Percentiles rank a stretch among this genome's conserved stretches.
These are phyloP conservation scores for Talaromyces stipitatus DNA, from an alignment of 495 filamentous ascomycete species.

Conservation along the genomic window DNA sequence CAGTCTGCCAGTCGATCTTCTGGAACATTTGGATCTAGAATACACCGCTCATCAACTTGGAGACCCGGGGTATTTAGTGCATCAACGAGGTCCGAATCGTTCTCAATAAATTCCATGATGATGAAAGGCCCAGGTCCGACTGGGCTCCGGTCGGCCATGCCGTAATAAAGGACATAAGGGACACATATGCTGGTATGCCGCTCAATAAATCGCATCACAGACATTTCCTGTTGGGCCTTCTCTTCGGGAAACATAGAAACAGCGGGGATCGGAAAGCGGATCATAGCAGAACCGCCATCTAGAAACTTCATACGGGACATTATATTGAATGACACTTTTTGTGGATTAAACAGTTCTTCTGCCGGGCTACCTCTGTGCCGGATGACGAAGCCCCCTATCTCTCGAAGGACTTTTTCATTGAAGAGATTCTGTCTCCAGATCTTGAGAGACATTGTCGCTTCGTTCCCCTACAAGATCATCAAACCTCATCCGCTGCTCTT, in stretches of 20 bases:
- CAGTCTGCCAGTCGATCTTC: slow-evolving; percentile 21
- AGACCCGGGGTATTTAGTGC: slow-evolving; percentile 19
- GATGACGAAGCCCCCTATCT: slow-evolving; percentile 18
- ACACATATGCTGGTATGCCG: slow-evolving; percentile 24
- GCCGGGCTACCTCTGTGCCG: slow-evolving; percentile 2
- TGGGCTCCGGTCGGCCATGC: slow-evolving; percentile 14
- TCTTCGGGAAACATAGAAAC: slow-evolving; percentile 22
- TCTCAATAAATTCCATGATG: slow-evolving; percentile 39
- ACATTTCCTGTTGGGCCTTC: slow-evolving; percentile 31
- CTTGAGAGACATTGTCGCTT: slow-evolving; percentile 14
- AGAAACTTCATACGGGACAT: slow-evolving; percentile 16
- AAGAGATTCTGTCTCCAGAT: slow-evolving; percentile 14
- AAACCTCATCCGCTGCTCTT: slow-evolving; percentile 9
- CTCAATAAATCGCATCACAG: slow-evolving; percentile 26
- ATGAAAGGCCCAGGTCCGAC: slow-evolving; percentile 36
- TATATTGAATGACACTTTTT: slow-evolving; percentile 13
- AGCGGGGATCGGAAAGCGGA: slow-evolving; percentile 17
- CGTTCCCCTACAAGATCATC: slow-evolving; percentile 23
- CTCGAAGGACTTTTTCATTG: slow-evolving; percentile 12
- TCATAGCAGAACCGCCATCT: slow-evolving; percentile 11
- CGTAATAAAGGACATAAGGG: slow-evolving; percentile 27
- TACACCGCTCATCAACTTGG: slow-evolving; percentile 7
- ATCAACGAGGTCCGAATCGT: slow-evolving; percentile 20
- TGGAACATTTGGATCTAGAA: slow-evolving; percentile 23
- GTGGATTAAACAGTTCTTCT: slow-evolving; percentile 1